Evolutionary conservation across 2,329 filamentous ascomycete species (phyloP), one percentile per base, ranked within the genome.

Genomic region (Ascomycota sp.): DNA sequence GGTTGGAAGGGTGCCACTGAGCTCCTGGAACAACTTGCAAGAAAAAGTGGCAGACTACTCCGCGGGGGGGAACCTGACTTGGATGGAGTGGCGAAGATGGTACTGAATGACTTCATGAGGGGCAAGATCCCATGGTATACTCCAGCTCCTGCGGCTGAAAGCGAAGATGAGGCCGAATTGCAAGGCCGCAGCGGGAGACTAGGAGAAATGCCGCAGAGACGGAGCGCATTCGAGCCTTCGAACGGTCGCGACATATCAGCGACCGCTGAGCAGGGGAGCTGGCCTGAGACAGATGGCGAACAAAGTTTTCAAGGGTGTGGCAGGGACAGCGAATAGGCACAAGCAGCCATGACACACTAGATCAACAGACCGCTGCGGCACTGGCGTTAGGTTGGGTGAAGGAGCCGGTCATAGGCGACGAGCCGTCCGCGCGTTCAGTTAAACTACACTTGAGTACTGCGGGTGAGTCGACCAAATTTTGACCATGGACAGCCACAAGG

Each of bases 61-160:
- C 83, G 82, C 50, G 86, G 81, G 37, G 89, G 86, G n/a, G 89
- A 95, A 52, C 78, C 86, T 4, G 89, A 98, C 52, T 59, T 93
- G 36, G 86, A 95, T 46, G 83, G 84, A 45, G 83, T 92, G 32
- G 89, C 89, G 1, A 92, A 92, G 56, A 92, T 92, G 72, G 78
- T 98, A 1, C 59, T 98, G 38, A 95, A 92, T 47, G 89, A 98
- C 49, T 98, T 95, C 51, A 70, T 95, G 48, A 64, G 89, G 41
- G 89, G 89, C 36, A 93, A 86, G 56, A 80, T 95, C 24, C 89
- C 89, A 1, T 98, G 91, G 89, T 98, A 83, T 49, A 89, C 80
- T 0, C 73, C 82, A 21, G 75, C 83, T 8, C 82, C 84, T 2
- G 60, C 57, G 10, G 57, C 58, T 3, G 65, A 68, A 8, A 59